Conservation (phyloP, 2,329 filamentous ascomycete genomes). For the Teratosphaeriaceae sp. region DNA sequence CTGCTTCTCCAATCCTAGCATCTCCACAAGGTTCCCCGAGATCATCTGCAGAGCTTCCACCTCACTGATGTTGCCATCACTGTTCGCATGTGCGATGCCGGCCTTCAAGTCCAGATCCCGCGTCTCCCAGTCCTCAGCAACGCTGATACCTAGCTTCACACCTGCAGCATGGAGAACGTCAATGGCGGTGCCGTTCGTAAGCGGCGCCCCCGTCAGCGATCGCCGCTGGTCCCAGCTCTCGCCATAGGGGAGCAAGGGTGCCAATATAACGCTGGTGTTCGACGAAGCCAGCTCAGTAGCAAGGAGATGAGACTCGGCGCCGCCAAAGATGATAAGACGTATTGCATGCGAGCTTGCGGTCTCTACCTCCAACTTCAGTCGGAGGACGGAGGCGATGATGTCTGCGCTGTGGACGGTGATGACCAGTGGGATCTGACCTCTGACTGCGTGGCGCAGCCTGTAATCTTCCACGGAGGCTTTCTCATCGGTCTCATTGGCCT, state of each 20-base stretch:
- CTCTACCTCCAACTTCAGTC: constrained; percentile 53
- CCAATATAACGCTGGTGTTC: constrained; percentile 53
- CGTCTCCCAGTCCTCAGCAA: constrained; percentile 57
- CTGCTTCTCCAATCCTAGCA: constrained; percentile 43
- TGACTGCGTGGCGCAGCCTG: constrained; percentile 39
- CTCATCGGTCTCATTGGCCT: constrained; percentile 37
- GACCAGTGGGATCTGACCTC: constrained; percentile 49
- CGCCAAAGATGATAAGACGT: constrained; percentile 54
- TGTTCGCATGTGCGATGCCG: constrained; percentile 53
- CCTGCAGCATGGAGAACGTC: constrained; percentile 54
- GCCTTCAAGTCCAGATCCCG: constrained; percentile 55
- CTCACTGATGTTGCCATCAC: constrained; percentile 48
- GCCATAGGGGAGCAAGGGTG: constrained; percentile 52
- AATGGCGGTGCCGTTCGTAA: constrained; percentile 58
- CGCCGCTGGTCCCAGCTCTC: constrained; percentile 56
- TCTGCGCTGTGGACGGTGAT: constrained; percentile 58
- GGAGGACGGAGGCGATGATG: constrained; percentile 53
- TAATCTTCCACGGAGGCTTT: constrained; percentile 42
- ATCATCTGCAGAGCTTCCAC: constrained; percentile 52
- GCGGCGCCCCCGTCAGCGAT: constrained; percentile 56
- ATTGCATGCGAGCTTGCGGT: constrained; percentile 31
- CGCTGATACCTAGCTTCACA: constrained; percentile 51
- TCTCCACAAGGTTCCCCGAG: constrained; percentile 50
- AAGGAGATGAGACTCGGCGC: constrained; percentile 56
- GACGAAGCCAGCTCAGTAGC: constrained; percentile 53